phyloP scores from a whole-genome alignment of 306 rosid genomes.

The Cucumis sativus region DNA sequence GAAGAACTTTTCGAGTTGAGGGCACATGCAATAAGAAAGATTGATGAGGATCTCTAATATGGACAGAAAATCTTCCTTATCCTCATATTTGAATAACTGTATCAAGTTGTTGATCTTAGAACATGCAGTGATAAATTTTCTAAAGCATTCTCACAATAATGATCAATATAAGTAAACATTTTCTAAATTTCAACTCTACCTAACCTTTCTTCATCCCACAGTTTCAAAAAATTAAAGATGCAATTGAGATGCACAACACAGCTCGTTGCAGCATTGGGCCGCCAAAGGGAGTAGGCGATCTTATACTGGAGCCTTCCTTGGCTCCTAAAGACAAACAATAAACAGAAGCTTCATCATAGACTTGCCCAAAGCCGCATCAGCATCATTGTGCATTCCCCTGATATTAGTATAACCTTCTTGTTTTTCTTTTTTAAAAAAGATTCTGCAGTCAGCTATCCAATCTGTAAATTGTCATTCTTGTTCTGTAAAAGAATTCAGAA shows the following conservation, averaged over 20 bases:
- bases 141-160: not conserved
- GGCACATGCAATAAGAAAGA: not conserved
- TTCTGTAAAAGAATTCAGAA: constrained; percentile 1
- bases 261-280: constrained; percentile 98
- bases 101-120: not conserved
- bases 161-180: not conserved
- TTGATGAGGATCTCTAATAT: not conserved
- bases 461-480: constrained; percentile 12
- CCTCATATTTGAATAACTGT: not conserved
- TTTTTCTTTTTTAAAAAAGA: not conserved
- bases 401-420: not conserved
- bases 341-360: constrained; percentile 32
- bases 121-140: not conserved
- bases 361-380: not conserved
- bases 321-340: constrained; percentile 41
- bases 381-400: constrained; percentile 8
- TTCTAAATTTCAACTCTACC: not conserved
- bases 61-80: not conserved
- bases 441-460: not conserved
- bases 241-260: constrained; percentile 72
- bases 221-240: constrained; percentile 97
- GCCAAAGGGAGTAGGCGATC: constrained; percentile 59
- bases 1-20: not conserved
- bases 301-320: constrained; percentile 33
- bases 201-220: constrained; percentile 15